These are phyloP conservation scores for Solanum hybrid DNA, from an alignment of 305 asterid genomes.

Conservation along the genomic window DNA sequence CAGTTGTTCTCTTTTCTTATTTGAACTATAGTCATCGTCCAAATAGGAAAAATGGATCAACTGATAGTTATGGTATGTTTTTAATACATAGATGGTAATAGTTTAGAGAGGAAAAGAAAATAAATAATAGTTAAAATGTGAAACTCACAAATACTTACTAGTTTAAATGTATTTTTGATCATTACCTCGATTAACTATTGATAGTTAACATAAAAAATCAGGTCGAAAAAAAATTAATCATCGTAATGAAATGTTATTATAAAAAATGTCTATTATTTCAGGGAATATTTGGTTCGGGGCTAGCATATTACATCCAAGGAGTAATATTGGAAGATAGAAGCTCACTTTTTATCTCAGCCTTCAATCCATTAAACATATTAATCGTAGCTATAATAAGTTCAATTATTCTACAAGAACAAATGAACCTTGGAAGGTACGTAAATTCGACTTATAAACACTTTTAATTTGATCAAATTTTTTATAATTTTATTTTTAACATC, in stretches of 20 bases:
- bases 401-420: constrained; percentile 56
- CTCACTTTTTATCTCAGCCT: constrained; percentile 82
- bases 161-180: background rate
- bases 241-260: background rate
- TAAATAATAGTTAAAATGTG: background rate
- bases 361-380: constrained; percentile 77
- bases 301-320: constrained; percentile 84
- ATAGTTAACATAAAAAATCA: background rate
- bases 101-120: background rate
- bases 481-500: background rate
- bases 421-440: constrained; percentile 72
- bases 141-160: background rate
- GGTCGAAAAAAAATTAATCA: background rate
- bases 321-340: constrained; percentile 72
- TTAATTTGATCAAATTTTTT: background rate
- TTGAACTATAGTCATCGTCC: background rate
- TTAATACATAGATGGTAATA: background rate
- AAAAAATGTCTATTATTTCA: background rate
- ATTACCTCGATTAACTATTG: background rate
- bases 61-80: background rate
- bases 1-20: background rate
- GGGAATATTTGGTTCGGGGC: constrained; percentile 87
- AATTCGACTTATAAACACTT: background rate
- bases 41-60: background rate
- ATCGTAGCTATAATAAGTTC: constrained; percentile 74